A percentile compares a stretch with the other conserved stretches of the same genome.
Conservation (phyloP, 345 rosid species). For the Lepidium didymum region DNA sequence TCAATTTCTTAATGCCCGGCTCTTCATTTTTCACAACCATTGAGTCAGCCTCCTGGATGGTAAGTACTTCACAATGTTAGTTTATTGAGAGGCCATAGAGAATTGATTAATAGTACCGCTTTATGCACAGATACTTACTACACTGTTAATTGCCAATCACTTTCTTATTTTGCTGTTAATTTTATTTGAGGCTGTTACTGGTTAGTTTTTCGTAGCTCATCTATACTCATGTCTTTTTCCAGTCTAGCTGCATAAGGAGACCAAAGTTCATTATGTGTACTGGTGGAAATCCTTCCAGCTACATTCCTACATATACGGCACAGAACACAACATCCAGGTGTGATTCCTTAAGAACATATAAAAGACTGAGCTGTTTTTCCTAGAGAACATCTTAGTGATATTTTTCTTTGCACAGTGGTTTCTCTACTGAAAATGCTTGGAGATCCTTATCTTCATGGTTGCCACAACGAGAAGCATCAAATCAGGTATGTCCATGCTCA, state of each 20-base stretch:
- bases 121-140: background rate
- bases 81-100: background rate
- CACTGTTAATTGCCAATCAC: background rate
- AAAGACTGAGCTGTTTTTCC: background rate
- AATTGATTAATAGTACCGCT: background rate
- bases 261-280: conserved; percentile 89
- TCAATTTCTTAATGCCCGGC: conserved; percentile 82
- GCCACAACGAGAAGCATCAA: conserved; percentile 63
- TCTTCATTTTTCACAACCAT: conserved; percentile 68
- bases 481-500: conserved; percentile 39
- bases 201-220: background rate
- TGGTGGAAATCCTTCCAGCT: conserved; percentile 63
- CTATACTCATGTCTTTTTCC: conserved; percentile 16
- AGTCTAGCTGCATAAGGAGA: conserved; percentile 75
- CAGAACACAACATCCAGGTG: conserved; percentile 66
- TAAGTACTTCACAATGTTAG: conserved; percentile 33
- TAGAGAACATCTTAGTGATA: conserved; percentile 4
- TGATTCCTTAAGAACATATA: background rate
- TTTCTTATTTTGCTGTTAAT: background rate
- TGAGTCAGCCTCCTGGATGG: conserved; percentile 86
- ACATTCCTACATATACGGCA: conserved; percentile 59
- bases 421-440: conserved; percentile 77
- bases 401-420: conserved; percentile 42
- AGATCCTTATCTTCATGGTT: conserved; percentile 83
- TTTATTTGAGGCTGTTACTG: conserved; percentile 1